Conservation (phyloP, 768 basidiomycete genomes). For the Boletus vinaceobasis region DNA sequence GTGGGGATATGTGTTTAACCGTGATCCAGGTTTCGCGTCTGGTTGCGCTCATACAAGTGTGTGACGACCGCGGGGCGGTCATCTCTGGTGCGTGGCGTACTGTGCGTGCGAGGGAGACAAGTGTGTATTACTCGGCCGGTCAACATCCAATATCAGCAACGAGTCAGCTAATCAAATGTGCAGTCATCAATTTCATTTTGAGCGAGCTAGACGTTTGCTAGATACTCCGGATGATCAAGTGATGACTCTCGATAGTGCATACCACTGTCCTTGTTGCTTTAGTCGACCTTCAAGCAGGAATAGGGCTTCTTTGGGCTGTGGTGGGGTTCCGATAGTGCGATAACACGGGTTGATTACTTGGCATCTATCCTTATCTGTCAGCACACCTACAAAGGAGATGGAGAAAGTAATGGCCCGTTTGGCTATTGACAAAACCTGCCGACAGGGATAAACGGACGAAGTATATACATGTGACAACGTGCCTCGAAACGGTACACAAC, state of each 20-base stretch:
- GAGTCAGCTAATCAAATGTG: background rate
- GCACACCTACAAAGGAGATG: slow-evolving; percentile 70
- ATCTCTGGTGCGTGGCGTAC: background rate
- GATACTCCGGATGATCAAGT: background rate
- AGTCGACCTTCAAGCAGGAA: background rate
- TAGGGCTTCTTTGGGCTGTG: background rate
- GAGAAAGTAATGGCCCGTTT: slow-evolving; percentile 53
- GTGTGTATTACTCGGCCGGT: too few species aligned
- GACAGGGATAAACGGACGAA: background rate
- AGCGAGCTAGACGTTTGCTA: background rate
- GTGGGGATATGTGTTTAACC: background rate
- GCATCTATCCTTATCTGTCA: slow-evolving; percentile 41
- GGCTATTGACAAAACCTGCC: slow-evolving; percentile 35
- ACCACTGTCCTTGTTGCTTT: background rate
- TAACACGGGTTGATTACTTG: too few species aligned
- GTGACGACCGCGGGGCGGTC: background rate
- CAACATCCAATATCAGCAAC: background rate
- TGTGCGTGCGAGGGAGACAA: background rate
- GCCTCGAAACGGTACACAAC: background rate
- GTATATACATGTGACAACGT: too few species aligned
- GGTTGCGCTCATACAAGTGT: background rate
- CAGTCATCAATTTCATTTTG: background rate
- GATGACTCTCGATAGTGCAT: background rate
- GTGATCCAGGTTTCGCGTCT: too few species aligned
- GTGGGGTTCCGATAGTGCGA: background rate